Conservation (phyloP, 2,329 filamentous ascomycete genomes). For the Ophiostoma piceae region DNA sequence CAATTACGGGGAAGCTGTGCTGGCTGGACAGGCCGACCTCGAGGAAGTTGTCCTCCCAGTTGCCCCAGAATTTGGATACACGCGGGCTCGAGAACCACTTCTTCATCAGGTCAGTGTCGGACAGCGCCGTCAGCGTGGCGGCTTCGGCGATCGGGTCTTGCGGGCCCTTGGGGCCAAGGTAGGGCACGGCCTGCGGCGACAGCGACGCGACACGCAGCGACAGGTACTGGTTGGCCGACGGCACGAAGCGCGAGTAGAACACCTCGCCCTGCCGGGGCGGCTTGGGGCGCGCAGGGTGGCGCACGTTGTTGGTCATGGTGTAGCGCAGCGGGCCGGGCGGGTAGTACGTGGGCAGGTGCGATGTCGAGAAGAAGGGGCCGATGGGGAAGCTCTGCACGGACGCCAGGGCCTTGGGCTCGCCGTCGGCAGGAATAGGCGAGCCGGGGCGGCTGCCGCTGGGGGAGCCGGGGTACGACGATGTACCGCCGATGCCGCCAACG, state of each 20-base stretch:
- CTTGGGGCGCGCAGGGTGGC: constrained; percentile 82
- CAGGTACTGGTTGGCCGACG: constrained; percentile 75
- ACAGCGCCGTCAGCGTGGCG: constrained; percentile 41
- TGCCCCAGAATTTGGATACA: constrained; percentile 80
- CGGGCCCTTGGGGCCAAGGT: constrained; percentile 54
- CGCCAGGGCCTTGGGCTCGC: constrained; percentile 21
- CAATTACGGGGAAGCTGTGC: constrained; percentile 86
- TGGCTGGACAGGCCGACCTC: constrained; percentile 56
- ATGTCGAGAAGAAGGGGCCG: constrained; percentile 74
- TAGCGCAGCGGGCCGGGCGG: constrained; percentile 80
- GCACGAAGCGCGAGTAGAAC: constrained; percentile 84
- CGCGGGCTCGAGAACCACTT: constrained; percentile 86
- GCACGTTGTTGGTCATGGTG: constrained; percentile 67
- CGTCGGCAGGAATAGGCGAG: constrained; percentile 18
- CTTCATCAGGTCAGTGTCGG: constrained; percentile 60
- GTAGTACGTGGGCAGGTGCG: constrained; percentile 85
- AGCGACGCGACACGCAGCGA: constrained; percentile 80
- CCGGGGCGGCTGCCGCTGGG: constrained; percentile 33
- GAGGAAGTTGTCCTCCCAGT: constrained; percentile 61
- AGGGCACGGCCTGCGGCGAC: constrained; percentile 57
- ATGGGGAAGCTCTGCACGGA: constrained; percentile 15
- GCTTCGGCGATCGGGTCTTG: constrained; percentile 30
- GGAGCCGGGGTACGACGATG: constrained; percentile 43
- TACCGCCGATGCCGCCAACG: constrained; percentile 32
- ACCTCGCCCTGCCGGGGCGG: constrained; percentile 84